These are phyloP conservation scores for Chaetoscypha palmicola DNA, from an alignment of 2,329 filamentous ascomycete species.

Conservation along the genomic window DNA sequence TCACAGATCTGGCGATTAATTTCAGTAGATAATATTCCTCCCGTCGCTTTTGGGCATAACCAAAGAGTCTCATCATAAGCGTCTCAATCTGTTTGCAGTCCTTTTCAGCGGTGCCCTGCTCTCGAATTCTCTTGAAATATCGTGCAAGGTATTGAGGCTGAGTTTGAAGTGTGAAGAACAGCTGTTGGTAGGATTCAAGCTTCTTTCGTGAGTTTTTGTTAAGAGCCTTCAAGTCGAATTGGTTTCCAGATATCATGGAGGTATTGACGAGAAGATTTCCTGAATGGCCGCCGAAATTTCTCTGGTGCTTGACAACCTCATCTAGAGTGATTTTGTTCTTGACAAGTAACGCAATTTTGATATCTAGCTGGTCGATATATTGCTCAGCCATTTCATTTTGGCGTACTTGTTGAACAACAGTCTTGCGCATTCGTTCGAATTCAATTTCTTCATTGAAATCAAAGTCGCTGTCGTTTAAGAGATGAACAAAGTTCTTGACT, in stretches of 20 bases:
- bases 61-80: slow-evolving; percentile 92
- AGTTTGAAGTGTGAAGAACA: slow-evolving; percentile 96
- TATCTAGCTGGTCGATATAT: slow-evolving; percentile 96
- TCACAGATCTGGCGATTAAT: slow-evolving; percentile 72
- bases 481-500: slow-evolving; percentile 95
- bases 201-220: slow-evolving; percentile 96
- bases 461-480: slow-evolving; percentile 96
- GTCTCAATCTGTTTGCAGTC: slow-evolving; percentile 90
- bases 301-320: slow-evolving; percentile 94
- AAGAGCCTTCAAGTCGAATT: slow-evolving; percentile 91
- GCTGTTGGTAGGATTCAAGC: slow-evolving; percentile 91
- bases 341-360: slow-evolving; percentile 95
- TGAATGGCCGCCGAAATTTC: slow-evolving; percentile 86
- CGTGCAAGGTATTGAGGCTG: slow-evolving; percentile 91
- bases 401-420: slow-evolving; percentile 91
- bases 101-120: slow-evolving; percentile 80
- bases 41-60: slow-evolving; percentile 90
- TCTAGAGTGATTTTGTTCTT: slow-evolving; percentile 99
- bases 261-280: slow-evolving; percentile 79
- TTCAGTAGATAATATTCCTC: slow-evolving; percentile 97
- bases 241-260: slow-evolving; percentile 82
- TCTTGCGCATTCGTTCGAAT: slow-evolving; percentile 90
- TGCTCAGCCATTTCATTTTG: slow-evolving; percentile 97
- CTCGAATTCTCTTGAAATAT: slow-evolving; percentile 75
- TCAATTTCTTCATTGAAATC: slow-evolving; percentile 99